A percentile compares a stretch with the other conserved stretches of the same genome.
phyloP scores from a whole-genome alignment of 2,329 filamentous ascomycete species.

The Emydomyces testavorans region DNA sequence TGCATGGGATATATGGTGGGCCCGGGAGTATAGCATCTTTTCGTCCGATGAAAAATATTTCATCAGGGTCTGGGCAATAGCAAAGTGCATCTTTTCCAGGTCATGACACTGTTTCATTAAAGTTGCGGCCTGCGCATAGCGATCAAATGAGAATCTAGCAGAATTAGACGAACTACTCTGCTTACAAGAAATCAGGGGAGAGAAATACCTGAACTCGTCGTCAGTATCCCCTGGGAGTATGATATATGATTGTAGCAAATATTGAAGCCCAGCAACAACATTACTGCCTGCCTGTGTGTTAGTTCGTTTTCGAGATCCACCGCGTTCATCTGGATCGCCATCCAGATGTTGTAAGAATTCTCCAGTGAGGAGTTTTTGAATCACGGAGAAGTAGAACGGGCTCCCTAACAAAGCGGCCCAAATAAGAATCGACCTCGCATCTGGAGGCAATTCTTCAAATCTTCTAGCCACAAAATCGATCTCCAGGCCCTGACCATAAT shows the following conservation, averaged over 20 bases:
- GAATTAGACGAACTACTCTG: no score
- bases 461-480: slow-evolving; percentile 71
- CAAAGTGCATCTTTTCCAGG: slow-evolving; percentile 73
- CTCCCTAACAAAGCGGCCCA: slow-evolving; percentile 79
- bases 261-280: slow-evolving; percentile 61
- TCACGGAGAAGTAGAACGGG: slow-evolving; percentile 70
- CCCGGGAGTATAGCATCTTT: slow-evolving; percentile 57
- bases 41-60: slow-evolving; percentile 55
- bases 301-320: slow-evolving; percentile 30
- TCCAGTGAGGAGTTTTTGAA: slow-evolving; percentile 64
- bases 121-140: slow-evolving; percentile 65
- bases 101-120: slow-evolving; percentile 57
- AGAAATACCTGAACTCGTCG: slow-evolving; percentile 54
- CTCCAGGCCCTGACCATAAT: slow-evolving; percentile 67
- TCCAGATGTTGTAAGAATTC: slow-evolving; percentile 53
- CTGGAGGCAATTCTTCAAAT: slow-evolving; percentile 60
- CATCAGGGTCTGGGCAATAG: slow-evolving; percentile 70
- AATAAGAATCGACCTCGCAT: slow-evolving; percentile 65
- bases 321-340: slow-evolving; percentile 31
- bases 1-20: slow-evolving; percentile 69
- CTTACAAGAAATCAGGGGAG: neutral
- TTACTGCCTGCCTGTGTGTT: slow-evolving; percentile 53
- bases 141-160: slow-evolving; percentile 67
- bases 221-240: slow-evolving; percentile 72
- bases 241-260: slow-evolving; percentile 66